Evolutionary conservation across 2,329 filamentous ascomycete species (phyloP).

Genomic region (Colletotrichum sp.): DNA sequence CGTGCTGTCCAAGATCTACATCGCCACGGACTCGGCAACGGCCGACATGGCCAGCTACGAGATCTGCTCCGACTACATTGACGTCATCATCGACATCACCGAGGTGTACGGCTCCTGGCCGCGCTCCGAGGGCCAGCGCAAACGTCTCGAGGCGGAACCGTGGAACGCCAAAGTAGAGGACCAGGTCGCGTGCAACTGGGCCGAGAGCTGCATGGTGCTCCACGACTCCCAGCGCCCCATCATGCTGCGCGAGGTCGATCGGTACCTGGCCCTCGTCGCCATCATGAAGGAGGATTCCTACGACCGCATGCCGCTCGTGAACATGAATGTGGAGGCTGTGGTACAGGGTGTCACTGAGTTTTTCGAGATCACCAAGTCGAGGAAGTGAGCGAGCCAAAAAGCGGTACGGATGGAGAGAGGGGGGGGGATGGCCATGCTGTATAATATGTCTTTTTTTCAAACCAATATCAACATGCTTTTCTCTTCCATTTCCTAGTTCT

Average conservation of each 20-base stretch:
- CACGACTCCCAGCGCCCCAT: slow-evolving; percentile 69
- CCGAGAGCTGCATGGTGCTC: slow-evolving; percentile 72
- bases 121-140: slow-evolving; percentile 59
- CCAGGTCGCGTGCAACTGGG: slow-evolving; percentile 68
- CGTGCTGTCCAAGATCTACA: slow-evolving; percentile 97
- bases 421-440: not conserved
- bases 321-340: slow-evolving; percentile 85
- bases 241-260: slow-evolving; percentile 72
- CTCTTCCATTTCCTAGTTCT: not conserved
- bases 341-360: slow-evolving; percentile 81
- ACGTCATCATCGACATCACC: slow-evolving; percentile 96
- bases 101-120: slow-evolving; percentile 88
- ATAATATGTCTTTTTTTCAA: not conserved
- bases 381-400: slow-evolving; percentile 31
- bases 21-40: slow-evolving; percentile 91
- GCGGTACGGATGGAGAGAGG: not conserved
- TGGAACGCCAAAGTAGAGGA: slow-evolving; percentile 68
- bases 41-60: slow-evolving; percentile 97
- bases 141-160: slow-evolving; percentile 62
- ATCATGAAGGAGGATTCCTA: slow-evolving; percentile 87
- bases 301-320: slow-evolving; percentile 83
- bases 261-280: slow-evolving; percentile 81
- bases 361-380: slow-evolving; percentile 73
- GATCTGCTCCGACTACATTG: slow-evolving; percentile 98
- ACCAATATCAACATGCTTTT: not conserved